Base-by-base conservation (phyloP, 108 stramenopile species). In the Conticribra guillardii region DNA sequence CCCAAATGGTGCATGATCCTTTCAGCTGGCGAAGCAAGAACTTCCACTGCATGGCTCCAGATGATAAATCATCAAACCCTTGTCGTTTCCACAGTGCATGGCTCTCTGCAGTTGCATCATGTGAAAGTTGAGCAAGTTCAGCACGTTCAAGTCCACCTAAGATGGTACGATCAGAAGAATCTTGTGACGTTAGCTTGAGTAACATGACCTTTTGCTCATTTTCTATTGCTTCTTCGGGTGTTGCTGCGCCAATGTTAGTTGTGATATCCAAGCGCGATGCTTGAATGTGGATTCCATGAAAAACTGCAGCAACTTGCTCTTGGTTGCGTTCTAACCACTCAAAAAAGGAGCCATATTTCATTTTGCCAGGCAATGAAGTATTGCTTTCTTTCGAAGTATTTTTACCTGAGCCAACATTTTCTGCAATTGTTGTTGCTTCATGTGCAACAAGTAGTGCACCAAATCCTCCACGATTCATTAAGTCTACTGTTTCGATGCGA, bases 31-130 rank as follows among this genome's bases (percentile, higher is more conserved):
- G 72, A 1, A 96, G 75, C 23, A 93, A 55, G 32, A 84, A 83
- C 54, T 93, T 96, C 92, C 92, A 93, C 65, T 81, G 80, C 83
- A 88, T 90, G 19, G 92, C 90, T n/a, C 95, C 95, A 18, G 87
- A 89, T 30, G 95, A 90, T 26, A 96, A 73, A 56, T 96, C 95
- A 66, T 93, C 95, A 63, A 93, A 90, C 9, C 95, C 95, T 68
- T 91, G 92, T 18, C 90, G 70, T 64, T 93, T 96, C 95, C 95
- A 96, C 29, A 89, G 79, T 50, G 81, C 70, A 51, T 96, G 95
- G 62, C 80, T 84, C 51, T 93, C 92, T 37, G 77, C 73, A 30
- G 90, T 93, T 63, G 84, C 81, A 34, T 92, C 88, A 60, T 86
- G 81, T 30, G 81, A 89, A 26, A 78, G 71, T 31, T 87, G 86